Evolutionary conservation across 2,329 filamentous ascomycete species (phyloP).

Genomic region (Aspergillus brasiliensis): DNA sequence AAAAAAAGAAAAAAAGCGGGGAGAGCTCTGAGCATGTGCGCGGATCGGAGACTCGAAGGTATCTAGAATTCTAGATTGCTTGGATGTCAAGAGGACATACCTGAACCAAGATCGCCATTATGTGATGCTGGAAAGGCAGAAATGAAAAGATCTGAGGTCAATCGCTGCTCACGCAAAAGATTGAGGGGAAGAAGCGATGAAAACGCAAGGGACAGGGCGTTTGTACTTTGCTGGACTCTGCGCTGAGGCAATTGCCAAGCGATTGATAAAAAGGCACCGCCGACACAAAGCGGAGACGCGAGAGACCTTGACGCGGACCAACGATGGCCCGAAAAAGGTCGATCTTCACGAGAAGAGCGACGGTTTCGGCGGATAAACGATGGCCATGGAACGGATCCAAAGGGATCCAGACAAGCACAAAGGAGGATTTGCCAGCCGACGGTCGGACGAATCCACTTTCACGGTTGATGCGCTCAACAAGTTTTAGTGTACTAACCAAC

Average conservation of each 20-base stretch:
- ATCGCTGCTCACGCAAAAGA: not conserved
- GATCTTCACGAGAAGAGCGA: not conserved
- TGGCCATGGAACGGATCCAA: not conserved
- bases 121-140: not conserved
- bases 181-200: not conserved
- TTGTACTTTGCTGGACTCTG: not conserved
- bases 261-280: not conserved
- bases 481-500: not conserved
- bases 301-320: not conserved
- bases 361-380: slow-evolving; percentile 1
- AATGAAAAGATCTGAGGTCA: not conserved
- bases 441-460: not conserved
- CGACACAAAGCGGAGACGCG: not conserved
- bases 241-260: not conserved
- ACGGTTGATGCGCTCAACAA: not conserved
- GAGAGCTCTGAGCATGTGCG: not conserved
- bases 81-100: not conserved
- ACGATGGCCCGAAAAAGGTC: not conserved
- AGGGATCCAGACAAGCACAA: not conserved
- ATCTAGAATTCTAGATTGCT: not conserved
- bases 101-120: not conserved
- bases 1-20: not conserved
- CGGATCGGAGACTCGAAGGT: not conserved
- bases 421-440: not conserved
- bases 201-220: not conserved